Base-by-base conservation (phyloP, 768 basidiomycete genomes). In the Podaxis sp. region DNA sequence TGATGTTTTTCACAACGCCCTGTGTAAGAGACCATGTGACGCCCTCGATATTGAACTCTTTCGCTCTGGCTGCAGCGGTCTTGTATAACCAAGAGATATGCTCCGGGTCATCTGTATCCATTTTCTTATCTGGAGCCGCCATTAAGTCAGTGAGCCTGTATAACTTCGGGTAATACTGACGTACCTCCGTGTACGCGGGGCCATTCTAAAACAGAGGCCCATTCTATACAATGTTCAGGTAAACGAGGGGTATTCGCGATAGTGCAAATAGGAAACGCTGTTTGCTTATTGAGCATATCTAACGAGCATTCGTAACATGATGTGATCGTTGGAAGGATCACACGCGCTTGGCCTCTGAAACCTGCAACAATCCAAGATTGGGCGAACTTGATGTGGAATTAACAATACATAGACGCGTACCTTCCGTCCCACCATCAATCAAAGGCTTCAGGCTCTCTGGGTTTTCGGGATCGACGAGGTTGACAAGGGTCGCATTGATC, bases 201-300 rank as follows among this genome's bases (percentile, higher is more conserved):
- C 97, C 97, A 99, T 74, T 99, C 96, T 22, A 99, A 81, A 11
- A 99, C 97, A 44, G 93, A 96, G 0, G 97, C 97, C 97, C 97
- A 99, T 76, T 99, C 97, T 69, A 99, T 98, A 72, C 97, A 99
- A 70, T 99, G 97, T 70, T 99, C 97, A 1, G 97, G 97, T 24
- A 98, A 82, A 61, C 97, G 91, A 28, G 97, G 97, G 0, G 97
- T 99, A 72, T 99, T 99, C 62, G 97, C 96, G 67, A 99, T 99
- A 5, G 97, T 99, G 72, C 97, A 99, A 60, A 99, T 98, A 2
- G 97, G 97, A 74, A 96, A 99, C 12, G 90, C 90, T 44, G 95
- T 97, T 1, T 90, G 96, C 66, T 98, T 98, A 76, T 97, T 98
- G 57, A 98, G 85, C 93, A 98, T 98, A 72, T 98, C 95, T 53